These are phyloP conservation scores for Diplodia intermedia DNA, from an alignment of 2,329 filamentous ascomycete species.

Conservation along the genomic window DNA sequence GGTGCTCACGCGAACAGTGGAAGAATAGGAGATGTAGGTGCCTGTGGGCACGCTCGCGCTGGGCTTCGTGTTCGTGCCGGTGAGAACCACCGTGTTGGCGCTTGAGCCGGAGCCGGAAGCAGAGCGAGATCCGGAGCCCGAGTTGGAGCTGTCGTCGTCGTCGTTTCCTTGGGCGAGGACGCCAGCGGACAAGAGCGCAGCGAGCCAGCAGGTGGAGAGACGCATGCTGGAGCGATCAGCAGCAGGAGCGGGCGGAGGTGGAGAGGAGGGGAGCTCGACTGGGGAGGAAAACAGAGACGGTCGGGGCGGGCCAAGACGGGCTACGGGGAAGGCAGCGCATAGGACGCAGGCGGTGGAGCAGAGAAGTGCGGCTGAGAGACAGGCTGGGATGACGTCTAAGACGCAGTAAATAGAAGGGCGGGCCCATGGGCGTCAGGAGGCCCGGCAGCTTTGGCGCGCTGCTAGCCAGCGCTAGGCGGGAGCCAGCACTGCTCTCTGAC, in stretches of 20 bases:
- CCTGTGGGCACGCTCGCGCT: conserved; percentile 25
- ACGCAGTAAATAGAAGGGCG: conserved; percentile 28
- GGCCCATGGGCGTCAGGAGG: conserved; percentile 7
- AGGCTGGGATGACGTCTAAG: conserved; percentile 22
- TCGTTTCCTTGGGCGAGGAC: conserved; percentile 22
- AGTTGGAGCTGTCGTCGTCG: neutral
- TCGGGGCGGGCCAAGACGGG: conserved; percentile 13
- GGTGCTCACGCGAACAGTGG: conserved; percentile 25
- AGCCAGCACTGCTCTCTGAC: conserved; percentile 12
- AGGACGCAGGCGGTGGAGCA: conserved; percentile 15
- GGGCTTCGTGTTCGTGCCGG: conserved; percentile 22
- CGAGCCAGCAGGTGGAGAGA: conserved; percentile 22
- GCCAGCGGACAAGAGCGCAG: conserved; percentile 8
- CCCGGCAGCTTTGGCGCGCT: conserved; percentile 5
- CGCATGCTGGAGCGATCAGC: conserved; percentile 30
- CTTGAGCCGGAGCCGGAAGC: neutral
- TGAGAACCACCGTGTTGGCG: conserved; percentile 9
- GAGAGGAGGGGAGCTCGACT: conserved; percentile 20
- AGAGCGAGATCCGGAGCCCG: neutral
- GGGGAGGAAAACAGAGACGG: conserved; percentile 15
- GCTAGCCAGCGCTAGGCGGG: conserved; percentile 19
- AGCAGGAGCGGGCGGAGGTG: conserved; percentile 13
- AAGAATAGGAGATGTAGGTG: conserved; percentile 29
- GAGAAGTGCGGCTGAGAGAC: neutral
- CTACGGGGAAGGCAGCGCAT: neutral